These are phyloP conservation scores for Aristolochia contorta DNA, from an alignment of 164 flowering plant genomes.

Conservation along the genomic window DNA sequence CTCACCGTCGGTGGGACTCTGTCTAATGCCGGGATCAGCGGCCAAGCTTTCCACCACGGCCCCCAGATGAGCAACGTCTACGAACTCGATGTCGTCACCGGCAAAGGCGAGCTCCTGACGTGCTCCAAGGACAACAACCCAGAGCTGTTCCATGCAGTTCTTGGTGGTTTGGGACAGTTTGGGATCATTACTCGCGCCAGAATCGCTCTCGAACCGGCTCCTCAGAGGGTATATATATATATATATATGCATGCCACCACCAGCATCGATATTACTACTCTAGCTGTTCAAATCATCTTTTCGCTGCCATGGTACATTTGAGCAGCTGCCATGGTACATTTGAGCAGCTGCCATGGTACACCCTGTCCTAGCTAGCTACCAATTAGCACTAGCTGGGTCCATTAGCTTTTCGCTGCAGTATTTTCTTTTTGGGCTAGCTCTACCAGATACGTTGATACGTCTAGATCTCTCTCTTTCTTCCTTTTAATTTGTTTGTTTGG, in stretches of 20 bases:
- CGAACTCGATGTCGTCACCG: slow-evolving; percentile 90
- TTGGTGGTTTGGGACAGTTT: slow-evolving; percentile 95
- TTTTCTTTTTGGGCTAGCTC: slow-evolving; percentile 14
- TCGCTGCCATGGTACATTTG: no score
- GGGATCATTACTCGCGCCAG: slow-evolving; percentile 96
- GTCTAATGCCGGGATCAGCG: slow-evolving; percentile 94
- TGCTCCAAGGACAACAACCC: slow-evolving; percentile 61
- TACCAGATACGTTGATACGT: no score
- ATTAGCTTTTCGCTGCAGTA: slow-evolving; percentile 19
- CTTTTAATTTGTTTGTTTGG: slow-evolving; percentile 7
- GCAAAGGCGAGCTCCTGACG: slow-evolving; percentile 72
- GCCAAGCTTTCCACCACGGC: slow-evolving; percentile 91
- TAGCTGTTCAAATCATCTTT: no score
- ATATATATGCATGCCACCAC: no score
- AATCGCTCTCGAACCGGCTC: slow-evolving; percentile 78
- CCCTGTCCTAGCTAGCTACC: no score
- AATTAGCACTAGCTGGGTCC: background rate
- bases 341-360: no score
- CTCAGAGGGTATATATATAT: slow-evolving; percentile 80
- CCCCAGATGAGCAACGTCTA: slow-evolving; percentile 87
- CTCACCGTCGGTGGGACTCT: slow-evolving; percentile 90
- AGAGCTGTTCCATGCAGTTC: slow-evolving; percentile 69
- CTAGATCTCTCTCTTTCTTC: slow-evolving; percentile 8
- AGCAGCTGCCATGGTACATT: no score
- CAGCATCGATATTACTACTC: no score